Conservation (phyloP, 805 yeast species). For the Huiozyma sinensis region DNA sequence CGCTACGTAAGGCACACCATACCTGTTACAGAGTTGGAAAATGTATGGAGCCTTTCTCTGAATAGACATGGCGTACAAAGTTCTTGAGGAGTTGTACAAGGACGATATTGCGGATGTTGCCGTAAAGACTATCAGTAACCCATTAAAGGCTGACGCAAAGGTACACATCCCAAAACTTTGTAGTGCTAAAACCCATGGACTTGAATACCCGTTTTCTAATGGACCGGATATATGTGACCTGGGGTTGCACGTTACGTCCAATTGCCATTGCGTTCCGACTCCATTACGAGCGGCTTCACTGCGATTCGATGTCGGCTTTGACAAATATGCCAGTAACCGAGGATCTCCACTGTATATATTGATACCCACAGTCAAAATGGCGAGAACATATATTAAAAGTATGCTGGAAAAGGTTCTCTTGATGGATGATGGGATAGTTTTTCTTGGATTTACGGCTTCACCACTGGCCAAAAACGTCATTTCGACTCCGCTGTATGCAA, state of each 20-base stretch:
- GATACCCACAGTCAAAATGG: conserved; percentile 59
- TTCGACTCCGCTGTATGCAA: conserved; percentile 75
- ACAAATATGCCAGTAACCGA: conserved; percentile 45
- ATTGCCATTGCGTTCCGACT: conserved; percentile 38
- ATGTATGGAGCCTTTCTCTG: conserved; percentile 52
- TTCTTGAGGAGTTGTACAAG: conserved; percentile 50
- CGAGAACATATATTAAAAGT: conserved; percentile 50
- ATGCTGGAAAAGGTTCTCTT: conserved; percentile 65
- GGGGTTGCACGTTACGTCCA: conserved; percentile 55
- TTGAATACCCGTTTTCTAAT: conserved; percentile 33
- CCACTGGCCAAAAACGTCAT: conserved; percentile 77
- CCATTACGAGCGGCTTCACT: conserved; percentile 8
- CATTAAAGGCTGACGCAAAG: conserved; percentile 42
- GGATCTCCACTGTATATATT: conserved; percentile 75
- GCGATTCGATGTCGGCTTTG: conserved; percentile 9
- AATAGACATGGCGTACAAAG: conserved; percentile 42
- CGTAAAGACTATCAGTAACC: conserved; percentile 43
- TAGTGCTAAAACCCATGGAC: conserved; percentile 49
- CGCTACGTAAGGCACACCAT: conserved; percentile 65
- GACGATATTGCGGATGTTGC: conserved; percentile 48
- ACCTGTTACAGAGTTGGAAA: conserved; percentile 47
- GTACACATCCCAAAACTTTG: conserved; percentile 42
- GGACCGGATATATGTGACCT: conserved; percentile 49
- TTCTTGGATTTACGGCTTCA: conserved; percentile 74
- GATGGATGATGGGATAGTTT: conserved; percentile 67